Conservation (phyloP, 2,329 filamentous ascomycete species). For the Exophiala sp. region DNA sequence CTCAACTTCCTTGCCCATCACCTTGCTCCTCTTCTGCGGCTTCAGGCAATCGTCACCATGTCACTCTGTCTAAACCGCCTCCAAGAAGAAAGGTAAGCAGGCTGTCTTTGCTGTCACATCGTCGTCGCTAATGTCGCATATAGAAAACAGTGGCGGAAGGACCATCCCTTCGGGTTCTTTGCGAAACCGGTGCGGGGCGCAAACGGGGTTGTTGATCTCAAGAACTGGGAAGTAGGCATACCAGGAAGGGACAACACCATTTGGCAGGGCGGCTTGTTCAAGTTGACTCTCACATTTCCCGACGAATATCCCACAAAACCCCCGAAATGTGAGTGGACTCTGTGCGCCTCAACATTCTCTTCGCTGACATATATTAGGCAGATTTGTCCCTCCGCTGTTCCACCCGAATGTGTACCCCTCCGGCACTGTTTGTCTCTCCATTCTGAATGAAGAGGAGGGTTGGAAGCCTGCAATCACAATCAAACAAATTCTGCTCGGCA, state of each 20-base stretch:
- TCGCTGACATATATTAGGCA: slow-evolving; percentile 56
- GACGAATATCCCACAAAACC: slow-evolving; percentile 99
- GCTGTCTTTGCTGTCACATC: slow-evolving; percentile 29
- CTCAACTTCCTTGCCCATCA: background rate
- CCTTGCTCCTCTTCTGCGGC: background rate
- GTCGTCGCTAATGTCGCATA: slow-evolving; percentile 16
- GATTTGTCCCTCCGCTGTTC: slow-evolving; percentile 92
- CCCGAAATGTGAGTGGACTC: slow-evolving; percentile 72
- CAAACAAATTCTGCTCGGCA: slow-evolving; percentile 92
- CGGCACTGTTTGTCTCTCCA: slow-evolving; percentile 93
- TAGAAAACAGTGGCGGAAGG: slow-evolving; percentile 93
- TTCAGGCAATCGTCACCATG: slow-evolving; percentile 48
- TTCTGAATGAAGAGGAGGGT: slow-evolving; percentile 95
- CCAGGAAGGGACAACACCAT: slow-evolving; percentile 95
- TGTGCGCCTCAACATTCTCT: background rate
- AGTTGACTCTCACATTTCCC: slow-evolving; percentile 85
- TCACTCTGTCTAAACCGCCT: slow-evolving; percentile 82
- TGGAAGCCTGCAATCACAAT: slow-evolving; percentile 99
- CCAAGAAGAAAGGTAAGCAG: slow-evolving; percentile 70
- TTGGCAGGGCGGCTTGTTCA: slow-evolving; percentile 97
- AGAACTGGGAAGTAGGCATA: slow-evolving; percentile 93
- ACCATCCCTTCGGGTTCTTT: slow-evolving; percentile 97
- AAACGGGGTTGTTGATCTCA: slow-evolving; percentile 74
- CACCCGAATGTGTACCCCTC: slow-evolving; percentile 98
- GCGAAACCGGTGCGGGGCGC: slow-evolving; percentile 77